Conservation (phyloP, 768 basidiomycete species). For the Porphyrellus cyaneotinctus region DNA sequence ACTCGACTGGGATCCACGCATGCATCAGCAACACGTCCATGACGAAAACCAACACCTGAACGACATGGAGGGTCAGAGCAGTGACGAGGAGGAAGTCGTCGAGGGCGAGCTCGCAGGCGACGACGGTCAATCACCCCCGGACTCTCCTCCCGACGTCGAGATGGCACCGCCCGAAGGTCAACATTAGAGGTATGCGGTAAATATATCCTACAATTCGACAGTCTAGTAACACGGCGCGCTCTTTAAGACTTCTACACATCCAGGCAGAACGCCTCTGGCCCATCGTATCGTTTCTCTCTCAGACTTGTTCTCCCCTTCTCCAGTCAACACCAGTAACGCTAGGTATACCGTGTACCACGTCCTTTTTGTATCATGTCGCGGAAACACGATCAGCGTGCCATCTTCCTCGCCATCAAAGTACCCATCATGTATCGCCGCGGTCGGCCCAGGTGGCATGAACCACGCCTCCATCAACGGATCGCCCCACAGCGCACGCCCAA, state of each 20-base stretch:
- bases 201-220: not conserved
- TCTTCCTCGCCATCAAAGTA: constrained; percentile 49
- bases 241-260: constrained; percentile 43
- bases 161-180: constrained; percentile 14
- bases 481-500: constrained; percentile 61
- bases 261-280: constrained; percentile 39
- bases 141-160: constrained; percentile 22
- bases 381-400: constrained; percentile 47
- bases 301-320: constrained; percentile 27
- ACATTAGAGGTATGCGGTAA: constrained; percentile 1
- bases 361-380: constrained; percentile 70
- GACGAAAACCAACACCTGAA: constrained; percentile 12
- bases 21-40: constrained; percentile 20
- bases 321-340: constrained; percentile 49
- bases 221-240: constrained; percentile 34
- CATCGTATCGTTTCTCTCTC: constrained; percentile 30
- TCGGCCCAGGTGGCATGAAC: constrained; percentile 50
- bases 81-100: constrained; percentile 37
- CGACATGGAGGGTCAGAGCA: constrained; percentile 33
- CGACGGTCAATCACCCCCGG: constrained; percentile 26
- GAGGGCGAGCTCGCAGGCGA: constrained; percentile 33
- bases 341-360: constrained; percentile 73
- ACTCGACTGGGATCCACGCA: constrained; percentile 62
- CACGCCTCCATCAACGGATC: constrained; percentile 71
- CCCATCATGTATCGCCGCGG: constrained; percentile 53